These are phyloP conservation scores for Talaromyces sp. DNA, from an alignment of 2,329 filamentous ascomycete species.

Conservation along the genomic window DNA sequence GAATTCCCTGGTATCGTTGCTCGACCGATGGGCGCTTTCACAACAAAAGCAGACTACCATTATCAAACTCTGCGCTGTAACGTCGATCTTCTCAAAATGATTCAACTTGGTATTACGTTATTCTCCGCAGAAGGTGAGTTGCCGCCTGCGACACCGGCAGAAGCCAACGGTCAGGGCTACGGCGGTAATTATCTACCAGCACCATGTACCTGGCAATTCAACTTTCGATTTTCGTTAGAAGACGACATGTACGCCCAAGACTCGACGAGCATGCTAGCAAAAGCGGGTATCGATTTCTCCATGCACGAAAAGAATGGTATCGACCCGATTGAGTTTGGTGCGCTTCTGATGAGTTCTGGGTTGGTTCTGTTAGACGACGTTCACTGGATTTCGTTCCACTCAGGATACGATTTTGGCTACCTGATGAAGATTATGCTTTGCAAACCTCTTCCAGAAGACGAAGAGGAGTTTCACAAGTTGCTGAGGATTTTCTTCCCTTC, in stretches of 20 bases:
- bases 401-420: constrained; percentile 97
- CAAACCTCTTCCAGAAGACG: constrained; percentile 78
- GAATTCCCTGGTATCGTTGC: constrained; percentile 98
- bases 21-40: constrained; percentile 89
- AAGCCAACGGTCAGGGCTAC: constrained; percentile 50
- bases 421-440: constrained; percentile 89
- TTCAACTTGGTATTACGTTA: constrained; percentile 90
- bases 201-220: constrained; percentile 97
- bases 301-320: constrained; percentile 84
- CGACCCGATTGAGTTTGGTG: constrained; percentile 81
- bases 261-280: constrained; percentile 85
- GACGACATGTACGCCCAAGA: constrained; percentile 98
- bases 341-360: constrained; percentile 85
- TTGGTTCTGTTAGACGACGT: constrained; percentile 83
- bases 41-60: constrained; percentile 94
- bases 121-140: constrained; percentile 89
- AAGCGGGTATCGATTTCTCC: constrained; percentile 88
- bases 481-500: constrained; percentile 92
- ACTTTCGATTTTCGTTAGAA: constrained; percentile 92
- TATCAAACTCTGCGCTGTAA: constrained; percentile 97
- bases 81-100: constrained; percentile 95
- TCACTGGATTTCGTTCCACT: constrained; percentile 96
- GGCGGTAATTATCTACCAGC: constrained; percentile 55
- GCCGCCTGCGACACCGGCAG: constrained; percentile 65
- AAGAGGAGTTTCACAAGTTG: constrained; percentile 80